Conservation (phyloP, 139 green algal species). For the Coelastrella sp. region DNA sequence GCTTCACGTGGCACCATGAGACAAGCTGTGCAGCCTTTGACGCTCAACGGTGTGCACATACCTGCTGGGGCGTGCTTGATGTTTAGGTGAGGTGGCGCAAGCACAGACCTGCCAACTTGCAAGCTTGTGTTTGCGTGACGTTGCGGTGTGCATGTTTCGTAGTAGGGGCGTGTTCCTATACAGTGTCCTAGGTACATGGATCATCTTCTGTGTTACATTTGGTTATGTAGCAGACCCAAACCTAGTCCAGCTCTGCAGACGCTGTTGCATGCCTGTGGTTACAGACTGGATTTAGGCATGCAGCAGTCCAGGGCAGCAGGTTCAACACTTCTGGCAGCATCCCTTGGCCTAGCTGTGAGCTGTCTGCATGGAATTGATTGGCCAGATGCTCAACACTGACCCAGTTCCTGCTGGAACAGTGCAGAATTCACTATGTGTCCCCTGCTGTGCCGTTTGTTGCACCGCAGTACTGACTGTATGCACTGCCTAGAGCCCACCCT, state of each 20-base stretch:
- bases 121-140: neutral
- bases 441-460: neutral
- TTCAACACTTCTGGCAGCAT: no score
- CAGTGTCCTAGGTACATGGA: no score
- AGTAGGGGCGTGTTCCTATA: neutral
- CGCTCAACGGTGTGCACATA: neutral
- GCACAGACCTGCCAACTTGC: neutral
- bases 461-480: constrained; percentile 11
- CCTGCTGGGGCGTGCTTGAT: constrained; percentile 33
- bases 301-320: no score
- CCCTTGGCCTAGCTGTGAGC: no score
- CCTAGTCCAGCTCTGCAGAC: no score
- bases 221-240: no score
- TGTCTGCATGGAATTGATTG: neutral
- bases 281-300: no score
- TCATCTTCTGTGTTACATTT: no score
- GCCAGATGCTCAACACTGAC: neutral
- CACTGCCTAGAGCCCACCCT: constrained; percentile 49
- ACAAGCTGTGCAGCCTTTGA: neutral
- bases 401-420: neutral
- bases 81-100: neutral
- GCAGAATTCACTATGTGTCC: neutral
- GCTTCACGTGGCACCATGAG: constrained; percentile 4
- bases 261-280: no score
- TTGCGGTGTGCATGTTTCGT: neutral